These are phyloP conservation scores for Sphaerulina populicola DNA, from an alignment of 2,329 filamentous ascomycete genomes.

Conservation along the genomic window DNA sequence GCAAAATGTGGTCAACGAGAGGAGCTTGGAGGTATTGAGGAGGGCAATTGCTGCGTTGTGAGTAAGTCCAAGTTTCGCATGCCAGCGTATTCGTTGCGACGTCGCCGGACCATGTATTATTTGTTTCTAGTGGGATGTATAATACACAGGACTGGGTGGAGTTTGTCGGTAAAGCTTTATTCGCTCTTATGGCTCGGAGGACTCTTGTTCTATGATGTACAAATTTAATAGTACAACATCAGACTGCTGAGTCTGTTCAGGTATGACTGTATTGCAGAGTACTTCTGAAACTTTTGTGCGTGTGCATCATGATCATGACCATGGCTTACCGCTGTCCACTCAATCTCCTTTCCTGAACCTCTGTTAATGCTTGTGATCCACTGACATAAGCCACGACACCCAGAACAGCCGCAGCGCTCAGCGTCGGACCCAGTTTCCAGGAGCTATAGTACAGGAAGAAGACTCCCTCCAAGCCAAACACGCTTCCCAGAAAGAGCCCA, in stretches of 20 bases:
- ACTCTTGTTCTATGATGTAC: neutral
- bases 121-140: neutral
- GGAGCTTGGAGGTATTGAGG: slow-evolving; percentile 49
- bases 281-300: neutral
- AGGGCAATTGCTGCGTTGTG: slow-evolving; percentile 50
- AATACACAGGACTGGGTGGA: neutral
- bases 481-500: slow-evolving; percentile 73
- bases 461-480: slow-evolving; percentile 78
- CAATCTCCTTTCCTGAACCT: slow-evolving; percentile 81
- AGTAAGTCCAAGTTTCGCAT: neutral
- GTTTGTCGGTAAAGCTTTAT: neutral
- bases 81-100: neutral
- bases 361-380: slow-evolving; percentile 79
- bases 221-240: neutral
- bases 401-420: slow-evolving; percentile 64
- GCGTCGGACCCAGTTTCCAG: slow-evolving; percentile 85
- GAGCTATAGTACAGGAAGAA: slow-evolving; percentile 90
- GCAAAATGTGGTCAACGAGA: slow-evolving; percentile 39
- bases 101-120: neutral
- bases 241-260: neutral
- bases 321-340: slow-evolving; percentile 54
- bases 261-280: neutral
- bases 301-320: neutral
- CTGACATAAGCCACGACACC: slow-evolving; percentile 70
- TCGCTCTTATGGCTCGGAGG: neutral